Conservation (phyloP, 2,329 filamentous ascomycete genomes). For the Xylaria digitata region DNA sequence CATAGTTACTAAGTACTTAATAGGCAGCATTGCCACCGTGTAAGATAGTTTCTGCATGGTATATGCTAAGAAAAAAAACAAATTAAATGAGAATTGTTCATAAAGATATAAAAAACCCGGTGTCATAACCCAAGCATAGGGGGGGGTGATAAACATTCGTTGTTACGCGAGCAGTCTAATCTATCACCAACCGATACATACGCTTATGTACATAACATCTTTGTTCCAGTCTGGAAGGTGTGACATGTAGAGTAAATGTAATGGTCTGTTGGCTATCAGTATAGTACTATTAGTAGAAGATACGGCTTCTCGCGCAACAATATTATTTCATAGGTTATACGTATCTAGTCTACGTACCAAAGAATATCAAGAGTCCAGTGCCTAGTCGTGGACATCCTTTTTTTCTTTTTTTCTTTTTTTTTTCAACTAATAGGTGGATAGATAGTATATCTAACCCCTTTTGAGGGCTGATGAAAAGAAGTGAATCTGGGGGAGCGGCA, state of each 20-base stretch:
- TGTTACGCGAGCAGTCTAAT: too few relatives aligned
- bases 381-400: background rate
- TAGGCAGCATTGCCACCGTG: conserved; percentile 18
- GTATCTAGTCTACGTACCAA: background rate
- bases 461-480: too few relatives aligned
- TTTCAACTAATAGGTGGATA: background rate
- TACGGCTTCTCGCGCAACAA: background rate
- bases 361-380: background rate
- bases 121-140: too few relatives aligned
- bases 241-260: background rate
- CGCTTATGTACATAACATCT: too few relatives aligned
- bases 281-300: too few relatives aligned
- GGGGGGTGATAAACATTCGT: too few relatives aligned
- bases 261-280: background rate
- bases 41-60: conserved; percentile 7
- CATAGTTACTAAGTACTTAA: conserved; percentile 24
- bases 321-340: background rate
- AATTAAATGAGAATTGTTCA: background rate
- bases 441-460: background rate
- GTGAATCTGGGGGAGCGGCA: background rate
- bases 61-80: conserved; percentile 5
- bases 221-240: too few relatives aligned
- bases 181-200: too few relatives aligned
- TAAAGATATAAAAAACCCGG: background rate
- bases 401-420: background rate